Evolutionary conservation across 116 monocot species (phyloP).

Genomic region (Thalassia testudinum): DNA sequence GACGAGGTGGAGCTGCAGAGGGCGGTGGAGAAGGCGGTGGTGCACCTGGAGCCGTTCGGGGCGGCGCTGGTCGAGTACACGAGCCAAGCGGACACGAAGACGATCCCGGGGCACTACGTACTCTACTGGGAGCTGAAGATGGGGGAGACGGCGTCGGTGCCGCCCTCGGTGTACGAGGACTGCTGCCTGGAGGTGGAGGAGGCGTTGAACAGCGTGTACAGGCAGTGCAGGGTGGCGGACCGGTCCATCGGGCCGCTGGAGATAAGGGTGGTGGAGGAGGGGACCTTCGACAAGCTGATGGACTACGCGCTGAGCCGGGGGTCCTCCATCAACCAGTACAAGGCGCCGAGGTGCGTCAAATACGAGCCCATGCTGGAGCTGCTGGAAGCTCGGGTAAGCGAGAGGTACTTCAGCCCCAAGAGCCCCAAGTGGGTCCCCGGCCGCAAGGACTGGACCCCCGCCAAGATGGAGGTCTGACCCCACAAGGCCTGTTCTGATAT

Average conservation of each 20-base stretch:
- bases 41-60: slow-evolving; percentile 13
- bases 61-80: slow-evolving; percentile 23
- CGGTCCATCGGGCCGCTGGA: slow-evolving; percentile 68
- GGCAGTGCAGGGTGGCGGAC: slow-evolving; percentile 45
- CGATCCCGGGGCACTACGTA: slow-evolving; percentile 51
- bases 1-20: slow-evolving; percentile 31
- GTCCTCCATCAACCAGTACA: slow-evolving; percentile 76
- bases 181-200: slow-evolving; percentile 59
- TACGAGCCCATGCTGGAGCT: slow-evolving; percentile 9
- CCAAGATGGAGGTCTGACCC: too few relatives aligned
- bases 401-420: slow-evolving; percentile 16
- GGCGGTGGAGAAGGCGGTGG: slow-evolving; percentile 15
- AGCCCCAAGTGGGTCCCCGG: slow-evolving; percentile 17
- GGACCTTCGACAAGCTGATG: slow-evolving; percentile 69
- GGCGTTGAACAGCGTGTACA: slow-evolving; percentile 65
- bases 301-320: slow-evolving; percentile 59
- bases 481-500: too few relatives aligned
- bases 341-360: slow-evolving; percentile 45
- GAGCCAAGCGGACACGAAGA: slow-evolving; percentile 18
- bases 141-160: slow-evolving; percentile 19
- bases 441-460: slow-evolving; percentile 9
- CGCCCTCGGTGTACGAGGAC: slow-evolving; percentile 51
- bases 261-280: slow-evolving; percentile 52
- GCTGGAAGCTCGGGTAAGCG: slow-evolving; percentile 3
- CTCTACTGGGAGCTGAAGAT: slow-evolving; percentile 48